These are phyloP conservation scores for Eucalyptus cloeziana DNA, from an alignment of 345 rosid genomes.

Conservation along the genomic window DNA sequence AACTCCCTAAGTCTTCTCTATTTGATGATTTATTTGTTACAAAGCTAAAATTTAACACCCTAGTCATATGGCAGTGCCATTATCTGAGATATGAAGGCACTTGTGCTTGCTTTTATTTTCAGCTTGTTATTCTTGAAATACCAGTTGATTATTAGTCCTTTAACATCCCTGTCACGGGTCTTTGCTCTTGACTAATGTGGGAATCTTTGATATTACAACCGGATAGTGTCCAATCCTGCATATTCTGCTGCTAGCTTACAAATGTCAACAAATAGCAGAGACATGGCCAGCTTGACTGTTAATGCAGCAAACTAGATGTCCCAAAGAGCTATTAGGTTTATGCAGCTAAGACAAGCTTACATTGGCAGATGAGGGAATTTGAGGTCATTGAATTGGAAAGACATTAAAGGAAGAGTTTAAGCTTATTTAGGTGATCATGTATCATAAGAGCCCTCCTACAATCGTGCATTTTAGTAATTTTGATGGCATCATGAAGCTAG, in stretches of 20 bases:
- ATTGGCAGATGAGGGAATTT: constrained; percentile 30
- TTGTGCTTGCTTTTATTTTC: not conserved
- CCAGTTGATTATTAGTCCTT: not conserved
- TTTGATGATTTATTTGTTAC: not conserved
- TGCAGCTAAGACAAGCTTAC: constrained; percentile 5
- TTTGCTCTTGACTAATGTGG: not conserved
- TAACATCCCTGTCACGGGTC: not conserved
- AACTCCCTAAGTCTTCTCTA: not conserved
- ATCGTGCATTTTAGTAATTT: not conserved
- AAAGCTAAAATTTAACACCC: not conserved
- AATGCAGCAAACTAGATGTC: constrained; percentile 36
- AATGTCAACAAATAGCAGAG: constrained; percentile 51
- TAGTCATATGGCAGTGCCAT: not conserved
- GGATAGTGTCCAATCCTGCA: constrained; percentile 19
- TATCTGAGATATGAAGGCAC: not conserved
- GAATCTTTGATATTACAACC: constrained; percentile 71
- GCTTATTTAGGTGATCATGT: not conserved
- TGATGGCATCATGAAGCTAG: not conserved
- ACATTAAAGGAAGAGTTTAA: constrained; percentile 48
- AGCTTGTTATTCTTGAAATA: not conserved
- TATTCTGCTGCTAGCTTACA: constrained; percentile 44
- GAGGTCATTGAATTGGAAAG: constrained; percentile 59
- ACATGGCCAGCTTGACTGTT: constrained; percentile 65
- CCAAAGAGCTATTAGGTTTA: constrained; percentile 10
- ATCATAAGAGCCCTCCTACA: not conserved